Evolutionary conservation across 2,329 filamentous ascomycete species (phyloP), one percentile per base, ranked within the genome.

Genomic region (Exophiala sp.): DNA sequence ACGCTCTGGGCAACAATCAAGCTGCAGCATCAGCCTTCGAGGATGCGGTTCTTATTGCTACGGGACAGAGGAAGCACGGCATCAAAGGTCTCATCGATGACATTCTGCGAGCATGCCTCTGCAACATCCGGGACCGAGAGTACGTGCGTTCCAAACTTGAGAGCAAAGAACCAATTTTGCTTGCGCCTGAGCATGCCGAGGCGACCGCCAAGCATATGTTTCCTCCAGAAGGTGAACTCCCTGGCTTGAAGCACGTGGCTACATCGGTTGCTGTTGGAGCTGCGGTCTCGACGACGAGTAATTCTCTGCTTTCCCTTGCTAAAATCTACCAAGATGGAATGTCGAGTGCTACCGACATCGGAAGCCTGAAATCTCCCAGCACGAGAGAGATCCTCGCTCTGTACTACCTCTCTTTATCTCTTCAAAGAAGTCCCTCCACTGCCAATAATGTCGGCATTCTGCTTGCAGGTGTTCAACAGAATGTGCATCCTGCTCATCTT

Each of bases 391-490:
- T 99, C 35, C 74, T 99, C 34, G 89, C 91, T 1, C 80, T 99
- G 10, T 99, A 99, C 69, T 99, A 99, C 66, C 78, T 99, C 2
- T 99, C 94, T 0, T 75, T 99, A 2, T 95, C 94, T 0, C 78
- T 99, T 2, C 94, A 96, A 60, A 91, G 94, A 44, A 97, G 94
- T 65, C 94, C 94, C 2, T 99, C 94, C 0, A 99, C 94, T 0
- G 94, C 94, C 0, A 99, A 99, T 68, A 99, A 99, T 68, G 91
- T 99, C 10, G 94, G 94, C 2, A 99, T 99, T 51, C 78, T 99
- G 24, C 82, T 99, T n/a, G 94, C 94, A 4, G 89, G 94, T 52
- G 88, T 97, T 16, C 94, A 96, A 66, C 91, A 95, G 63, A 78
- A 77, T 21, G 55, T 58, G 14, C 66, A 69, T 10, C 72, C 72